A percentile compares a stretch with the other conserved stretches of the same genome.
phyloP scores from a whole-genome alignment of 2,329 filamentous ascomycete species.

The Xylariaceae sp. region DNA sequence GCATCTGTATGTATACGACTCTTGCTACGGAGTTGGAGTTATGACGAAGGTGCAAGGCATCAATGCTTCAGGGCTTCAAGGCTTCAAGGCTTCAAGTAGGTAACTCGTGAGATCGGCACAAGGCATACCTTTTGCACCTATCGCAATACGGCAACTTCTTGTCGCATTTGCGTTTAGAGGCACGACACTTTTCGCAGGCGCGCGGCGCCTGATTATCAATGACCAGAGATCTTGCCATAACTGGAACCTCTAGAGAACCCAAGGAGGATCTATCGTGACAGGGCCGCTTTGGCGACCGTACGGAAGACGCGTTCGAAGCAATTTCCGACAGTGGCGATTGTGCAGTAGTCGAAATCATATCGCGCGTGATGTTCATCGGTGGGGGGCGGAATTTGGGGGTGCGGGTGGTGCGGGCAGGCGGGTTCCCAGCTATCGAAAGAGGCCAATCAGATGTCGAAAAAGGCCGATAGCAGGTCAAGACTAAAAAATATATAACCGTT shows the following conservation, averaged over 20 bases:
- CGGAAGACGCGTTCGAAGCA: conserved; percentile 31
- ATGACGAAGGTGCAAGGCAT: too few relatives aligned
- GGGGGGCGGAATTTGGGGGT: too few relatives aligned
- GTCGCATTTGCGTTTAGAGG: conserved; percentile 39
- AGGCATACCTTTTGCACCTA: conserved; percentile 36
- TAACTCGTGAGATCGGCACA: background rate
- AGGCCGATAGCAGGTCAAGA: too few relatives aligned
- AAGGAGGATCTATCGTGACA: conserved; percentile 19
- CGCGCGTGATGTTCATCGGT: background rate
- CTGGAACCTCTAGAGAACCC: conserved; percentile 8
- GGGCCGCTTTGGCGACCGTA: conserved; percentile 28
- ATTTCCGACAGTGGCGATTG: conserved; percentile 31
- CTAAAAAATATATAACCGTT: too few relatives aligned
- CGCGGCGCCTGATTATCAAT: conserved; percentile 15
- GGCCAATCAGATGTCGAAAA: background rate
- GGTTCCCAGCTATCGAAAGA: background rate
- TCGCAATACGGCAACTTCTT: conserved; percentile 39
- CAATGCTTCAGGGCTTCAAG: too few relatives aligned
- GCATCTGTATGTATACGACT: background rate
- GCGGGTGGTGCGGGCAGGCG: background rate
- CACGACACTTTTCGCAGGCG: conserved; percentile 40
- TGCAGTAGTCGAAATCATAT: conserved; percentile 16
- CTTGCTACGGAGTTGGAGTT: background rate
- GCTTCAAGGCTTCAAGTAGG: background rate
- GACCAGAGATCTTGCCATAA: conserved; percentile 22